A percentile compares a stretch with the other conserved stretches of the same genome.
Evolutionary conservation across 306 rosid species (phyloP).

Genomic region (Cucumis hystrix): DNA sequence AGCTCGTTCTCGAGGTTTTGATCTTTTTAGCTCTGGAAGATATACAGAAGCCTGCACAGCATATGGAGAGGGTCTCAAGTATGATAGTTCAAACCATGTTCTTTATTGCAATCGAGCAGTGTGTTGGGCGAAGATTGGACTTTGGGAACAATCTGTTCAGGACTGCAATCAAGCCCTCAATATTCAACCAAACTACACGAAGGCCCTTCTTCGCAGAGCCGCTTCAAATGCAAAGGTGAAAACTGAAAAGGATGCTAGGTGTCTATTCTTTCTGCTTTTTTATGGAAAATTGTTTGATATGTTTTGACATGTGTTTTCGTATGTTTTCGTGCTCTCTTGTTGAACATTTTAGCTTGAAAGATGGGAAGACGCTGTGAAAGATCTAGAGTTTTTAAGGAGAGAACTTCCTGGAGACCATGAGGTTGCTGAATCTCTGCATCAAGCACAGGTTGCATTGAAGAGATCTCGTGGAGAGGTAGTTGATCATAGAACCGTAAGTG

Average conservation of each 20-base stretch:
- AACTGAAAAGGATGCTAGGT: slow-evolving; percentile 16
- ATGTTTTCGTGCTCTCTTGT: background rate
- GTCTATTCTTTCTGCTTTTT: background rate
- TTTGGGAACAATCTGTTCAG: slow-evolving; percentile 79
- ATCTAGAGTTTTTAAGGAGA: slow-evolving; percentile 53
- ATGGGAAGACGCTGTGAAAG: slow-evolving; percentile 79
- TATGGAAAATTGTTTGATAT: background rate
- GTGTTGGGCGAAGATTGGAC: slow-evolving; percentile 85
- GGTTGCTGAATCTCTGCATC: slow-evolving; percentile 57
- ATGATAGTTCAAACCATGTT: slow-evolving; percentile 50
- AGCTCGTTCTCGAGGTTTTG: slow-evolving; percentile 69
- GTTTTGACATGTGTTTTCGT: slow-evolving; percentile 8
- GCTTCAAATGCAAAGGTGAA: slow-evolving; percentile 67
- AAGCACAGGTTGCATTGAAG: slow-evolving; percentile 49
- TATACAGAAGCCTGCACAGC: slow-evolving; percentile 76
- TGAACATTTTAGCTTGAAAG: slow-evolving; percentile 53
- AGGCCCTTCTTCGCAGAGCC: slow-evolving; percentile 80
- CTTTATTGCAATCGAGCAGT: slow-evolving; percentile 84
- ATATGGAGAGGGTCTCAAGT: slow-evolving; percentile 83
- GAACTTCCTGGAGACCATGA: slow-evolving; percentile 66
- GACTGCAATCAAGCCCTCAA: slow-evolving; percentile 78
- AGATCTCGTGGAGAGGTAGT: slow-evolving; percentile 30
- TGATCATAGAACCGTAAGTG: slow-evolving; percentile 33
- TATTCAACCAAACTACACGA: slow-evolving; percentile 67
- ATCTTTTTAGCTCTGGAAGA: slow-evolving; percentile 59